Base-by-base conservation (phyloP, 495 filamentous ascomycete genomes). In the Trypethelium eluteriae region DNA sequence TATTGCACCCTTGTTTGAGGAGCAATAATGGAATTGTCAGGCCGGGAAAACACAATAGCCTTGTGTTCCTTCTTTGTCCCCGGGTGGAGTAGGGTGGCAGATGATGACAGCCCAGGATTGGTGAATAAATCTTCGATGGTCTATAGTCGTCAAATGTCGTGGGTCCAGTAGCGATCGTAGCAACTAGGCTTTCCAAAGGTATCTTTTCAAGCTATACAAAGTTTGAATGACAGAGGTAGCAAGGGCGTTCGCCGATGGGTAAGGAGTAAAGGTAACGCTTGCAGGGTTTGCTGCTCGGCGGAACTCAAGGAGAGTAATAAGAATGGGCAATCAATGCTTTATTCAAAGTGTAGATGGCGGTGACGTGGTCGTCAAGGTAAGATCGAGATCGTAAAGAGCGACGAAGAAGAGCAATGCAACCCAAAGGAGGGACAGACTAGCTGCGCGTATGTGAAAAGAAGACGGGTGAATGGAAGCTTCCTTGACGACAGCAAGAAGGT, bases 11-110 rank as follows among this genome's bases (percentile, higher is more conserved):
- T 59, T 59, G 25, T 59, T 59, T 59, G 11, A 18, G 25, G 3
- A 7, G 25, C 53, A 59, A 59, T 36, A 59, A 59, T 35, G 53
- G 25, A 35, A 59, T 59, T 36, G n/a, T 36, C 2, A 14, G 18
- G 25, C 53, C 7, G 10, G 25, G 6, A 53, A 18, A 59, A 59
- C 53, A 59, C 53, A 59, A 59, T 59, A 59, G 53, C 53, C 53
- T 36, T 35, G 5, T 10, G 5, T 10, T 59, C 53, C 32, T 18
- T 36, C 53, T 36, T 36, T 34, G 14, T 35, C 53, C 18, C 5
- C 5, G 32, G 18, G 5, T 25, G 25, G 7, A 32, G 18, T 36
- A 1, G 14, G 5, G 5, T 10, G 18, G 36, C 32, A 32, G 32
- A 36, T 36, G 14, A 36, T 2, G 32, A 9, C 25, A 32, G 53